Base-by-base conservation (phyloP, 306 rosid species). In the Rosa multiflora region DNA sequence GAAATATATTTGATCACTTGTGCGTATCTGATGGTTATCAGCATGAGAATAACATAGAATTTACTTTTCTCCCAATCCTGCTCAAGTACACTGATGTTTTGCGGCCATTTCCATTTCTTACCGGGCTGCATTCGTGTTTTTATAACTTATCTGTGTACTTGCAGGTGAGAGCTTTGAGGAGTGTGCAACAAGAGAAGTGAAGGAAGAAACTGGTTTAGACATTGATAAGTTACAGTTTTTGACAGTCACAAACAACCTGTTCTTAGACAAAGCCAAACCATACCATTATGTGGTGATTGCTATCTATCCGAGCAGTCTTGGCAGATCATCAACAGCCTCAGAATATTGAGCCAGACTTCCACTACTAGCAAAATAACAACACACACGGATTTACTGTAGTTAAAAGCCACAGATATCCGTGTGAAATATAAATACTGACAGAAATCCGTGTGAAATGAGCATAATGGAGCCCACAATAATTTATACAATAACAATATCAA, bases 81-180 rank as follows among this genome's bases (percentile, higher is more conserved):
- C 26, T 26, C 26, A 26, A 26, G 26, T 26, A 26, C 26, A 26
- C 26, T 42, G 44, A 42, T 42, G 44, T 42, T 42, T 7, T 42
- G 7, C 44, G 7, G 6, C 44, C 44, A 42, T 42, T 42, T 42
- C 44, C 44, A 42, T 42, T 42, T 42, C 44, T 39, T 39, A 39
- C 42, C 5, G 42, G 42, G 26, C 26, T 26, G 4, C 42, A 39
- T 39, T 39, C 5, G 3, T 39, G 42, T 39, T 39, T 74, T 17
- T n/a, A 17, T 29, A 14, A 73, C 18, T 11, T 21, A 42, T 18
- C 5, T 5, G 9, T 47, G 12, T 9, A 1, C 17, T 52, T 82
- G 78, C 81, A 92, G 97, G 92, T 26, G 97, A 92, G 86, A 76
- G 87, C 76, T 88, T 92, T n/a, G 95, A 92, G 67, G 95, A 87